Base-by-base conservation (phyloP, 2,329 filamentous ascomycete genomes). In the Diaporthe sp. region DNA sequence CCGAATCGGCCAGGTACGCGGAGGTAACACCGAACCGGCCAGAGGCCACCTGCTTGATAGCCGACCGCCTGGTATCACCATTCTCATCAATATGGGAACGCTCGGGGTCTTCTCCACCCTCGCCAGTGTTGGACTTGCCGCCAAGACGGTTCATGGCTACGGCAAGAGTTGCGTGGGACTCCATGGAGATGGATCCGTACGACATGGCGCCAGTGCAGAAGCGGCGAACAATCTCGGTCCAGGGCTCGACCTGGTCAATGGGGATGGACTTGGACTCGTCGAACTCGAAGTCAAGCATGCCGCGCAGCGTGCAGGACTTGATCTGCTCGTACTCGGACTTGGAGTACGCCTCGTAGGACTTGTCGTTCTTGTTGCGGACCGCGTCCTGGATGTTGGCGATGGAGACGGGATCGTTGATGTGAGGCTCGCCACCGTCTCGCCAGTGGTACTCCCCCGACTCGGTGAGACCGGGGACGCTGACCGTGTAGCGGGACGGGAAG, bases 151-250 rank as follows among this genome's bases (percentile, higher is more conserved):
- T 98, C 96, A 98, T 98, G 77, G 96, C 96, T 73, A 98, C 93
- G 78, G 96, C 96, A 66, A 98, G 88, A 17, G 96, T 98, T 25
- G 96, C 98, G 87, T 98, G 96, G 71, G 96, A 96, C 84, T 98
- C 96, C 95, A 98, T 98, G 8, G 96, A 98, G 80, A 98, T 98
- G 54, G 96, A 98, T 64, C 96, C 96, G 82, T 98, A 98, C 3
- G 96, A 98, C 96, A 98, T 98, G 79, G 96, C 96, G 82, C 96
- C 96, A 52, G 96, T 98, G 80, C 96, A 97, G 87, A 98, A 98
- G 77, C 96, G 94, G 78, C 96, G 94, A 60, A 98, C 96, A 80
- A 98, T 98, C 81, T 98, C 96, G 4, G 96, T 98, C 96, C 96
- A 98, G 28, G 96, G 95, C 87, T 98, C 96, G 74, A 98, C 96